phyloP scores from a whole-genome alignment of 257 asterid genomes.

The Lavandula angustifolia region DNA sequence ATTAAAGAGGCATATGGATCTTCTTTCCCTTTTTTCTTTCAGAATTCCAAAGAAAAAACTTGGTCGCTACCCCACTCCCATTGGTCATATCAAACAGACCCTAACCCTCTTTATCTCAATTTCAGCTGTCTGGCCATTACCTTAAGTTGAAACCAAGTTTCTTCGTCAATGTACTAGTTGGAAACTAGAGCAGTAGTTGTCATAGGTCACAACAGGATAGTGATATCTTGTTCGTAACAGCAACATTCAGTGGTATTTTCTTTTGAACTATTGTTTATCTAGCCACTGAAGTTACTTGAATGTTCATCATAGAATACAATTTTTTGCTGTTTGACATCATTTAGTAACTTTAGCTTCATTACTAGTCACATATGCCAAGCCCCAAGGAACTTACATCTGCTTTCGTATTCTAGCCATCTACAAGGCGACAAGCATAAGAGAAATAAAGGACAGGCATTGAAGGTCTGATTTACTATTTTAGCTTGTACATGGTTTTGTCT shows the following conservation, averaged over 20 bases:
- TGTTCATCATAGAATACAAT: background rate
- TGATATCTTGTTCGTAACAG: background rate
- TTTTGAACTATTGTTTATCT: background rate
- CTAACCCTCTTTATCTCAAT: background rate
- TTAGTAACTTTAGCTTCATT: background rate
- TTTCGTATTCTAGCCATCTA: background rate
- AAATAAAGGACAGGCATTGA: background rate
- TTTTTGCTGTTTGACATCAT: background rate
- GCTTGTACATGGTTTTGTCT: background rate
- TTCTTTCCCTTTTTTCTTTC: background rate
- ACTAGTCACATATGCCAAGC: slow-evolving; percentile 4
- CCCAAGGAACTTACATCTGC: background rate
- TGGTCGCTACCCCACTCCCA: background rate
- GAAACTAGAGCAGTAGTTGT: slow-evolving; percentile 8
- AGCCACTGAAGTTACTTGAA: background rate
- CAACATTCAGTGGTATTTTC: background rate
- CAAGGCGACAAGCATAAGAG: background rate
- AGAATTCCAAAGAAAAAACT: background rate
- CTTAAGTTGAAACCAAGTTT: background rate
- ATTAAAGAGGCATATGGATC: background rate
- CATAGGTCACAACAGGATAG: slow-evolving; percentile 2
- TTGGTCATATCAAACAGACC: background rate
- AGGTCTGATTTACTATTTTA: background rate
- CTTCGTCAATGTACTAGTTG: background rate
- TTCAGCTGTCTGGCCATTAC: slow-evolving; percentile 1